Evolutionary conservation across 2,329 filamentous ascomycete genomes (phyloP).

Genomic region (Aureobasidium sp.): DNA sequence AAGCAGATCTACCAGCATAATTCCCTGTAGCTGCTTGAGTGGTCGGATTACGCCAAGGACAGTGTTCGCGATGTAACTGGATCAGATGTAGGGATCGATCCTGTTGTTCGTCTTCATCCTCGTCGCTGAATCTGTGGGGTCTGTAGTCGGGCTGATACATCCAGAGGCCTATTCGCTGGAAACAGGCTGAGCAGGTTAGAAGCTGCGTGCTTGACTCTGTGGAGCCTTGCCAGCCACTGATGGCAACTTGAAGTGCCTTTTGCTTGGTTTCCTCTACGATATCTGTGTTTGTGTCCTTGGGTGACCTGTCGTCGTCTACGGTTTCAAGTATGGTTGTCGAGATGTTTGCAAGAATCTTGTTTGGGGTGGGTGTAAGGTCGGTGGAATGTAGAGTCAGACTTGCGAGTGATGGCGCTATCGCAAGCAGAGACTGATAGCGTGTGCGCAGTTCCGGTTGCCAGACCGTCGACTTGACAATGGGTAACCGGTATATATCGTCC

Average conservation of each 20-base stretch:
- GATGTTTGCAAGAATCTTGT: constrained; percentile 32
- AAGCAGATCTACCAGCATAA: constrained; percentile 34
- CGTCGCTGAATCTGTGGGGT: constrained; percentile 9
- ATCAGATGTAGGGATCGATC: constrained; percentile 33
- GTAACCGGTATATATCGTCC: constrained; percentile 71
- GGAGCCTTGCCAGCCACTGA: constrained; percentile 58
- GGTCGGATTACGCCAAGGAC: constrained; percentile 39
- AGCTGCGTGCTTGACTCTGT: constrained; percentile 73
- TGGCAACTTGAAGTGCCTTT: constrained; percentile 38
- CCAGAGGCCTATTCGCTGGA: constrained; percentile 92
- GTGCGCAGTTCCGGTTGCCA: constrained; percentile 38
- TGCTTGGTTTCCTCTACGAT: constrained; percentile 4
- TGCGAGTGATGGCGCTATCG: constrained; percentile 30
- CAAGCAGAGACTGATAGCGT: constrained; percentile 30
- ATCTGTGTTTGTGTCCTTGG: not conserved
- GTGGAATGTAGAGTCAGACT: constrained; percentile 17
- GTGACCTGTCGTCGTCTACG: constrained; percentile 15
- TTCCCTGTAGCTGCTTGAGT: constrained; percentile 37
- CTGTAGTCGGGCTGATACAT: constrained; percentile 76
- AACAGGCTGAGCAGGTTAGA: constrained; percentile 85
- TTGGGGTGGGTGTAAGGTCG: constrained; percentile 28
- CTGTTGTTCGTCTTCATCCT: constrained; percentile 42
- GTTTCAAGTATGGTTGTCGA: constrained; percentile 29
- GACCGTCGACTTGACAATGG: constrained; percentile 39
- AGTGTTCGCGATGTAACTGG: constrained; percentile 41